These are phyloP conservation scores for Arthrobotrys iridis DNA, from an alignment of 2,329 filamentous ascomycete genomes.

Conservation along the genomic window DNA sequence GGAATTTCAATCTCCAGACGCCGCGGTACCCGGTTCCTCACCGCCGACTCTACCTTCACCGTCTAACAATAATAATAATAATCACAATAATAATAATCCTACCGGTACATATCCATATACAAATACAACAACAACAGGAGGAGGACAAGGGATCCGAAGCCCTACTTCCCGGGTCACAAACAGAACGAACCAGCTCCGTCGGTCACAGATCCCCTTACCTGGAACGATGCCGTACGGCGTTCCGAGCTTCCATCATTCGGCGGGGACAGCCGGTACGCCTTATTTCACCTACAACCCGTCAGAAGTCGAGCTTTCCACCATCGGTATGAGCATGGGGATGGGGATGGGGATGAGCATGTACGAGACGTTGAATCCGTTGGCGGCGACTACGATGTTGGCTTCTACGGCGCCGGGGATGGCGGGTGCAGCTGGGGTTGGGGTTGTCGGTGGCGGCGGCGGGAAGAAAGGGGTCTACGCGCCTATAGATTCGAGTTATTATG, in stretches of 20 bases:
- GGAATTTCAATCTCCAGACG: conserved; percentile 10
- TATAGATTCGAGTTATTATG: conserved; percentile 51
- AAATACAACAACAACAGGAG: too few species aligned
- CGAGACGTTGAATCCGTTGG: conserved; percentile 43
- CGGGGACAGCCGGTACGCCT: conserved; percentile 24
- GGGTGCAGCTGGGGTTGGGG: not conserved
- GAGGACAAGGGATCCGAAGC: too few species aligned
- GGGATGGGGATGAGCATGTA: conserved; percentile 52
- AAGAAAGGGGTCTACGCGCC: conserved; percentile 47
- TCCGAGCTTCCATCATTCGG: conserved; percentile 47
- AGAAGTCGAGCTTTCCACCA: conserved; percentile 42
- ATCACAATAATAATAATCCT: not conserved
- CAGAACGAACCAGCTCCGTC: conserved; percentile 3
- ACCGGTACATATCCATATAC: not conserved
- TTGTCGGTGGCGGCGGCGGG: conserved; percentile 20
- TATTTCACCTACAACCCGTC: conserved; percentile 42
- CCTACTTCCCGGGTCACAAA: not conserved
- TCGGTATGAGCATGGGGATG: too few species aligned
- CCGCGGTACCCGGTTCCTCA: conserved; percentile 22
- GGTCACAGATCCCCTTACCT: not conserved
- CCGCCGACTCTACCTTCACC: not conserved
- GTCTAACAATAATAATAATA: too few species aligned
- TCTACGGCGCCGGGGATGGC: not conserved
- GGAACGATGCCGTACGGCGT: conserved; percentile 45
- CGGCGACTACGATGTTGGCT: conserved; percentile 31